Percentiles rank a stretch among this genome's conserved stretches.
Evolutionary conservation across 441 rosid species (phyloP).

Genomic region (Bruguiera hainesii): DNA sequence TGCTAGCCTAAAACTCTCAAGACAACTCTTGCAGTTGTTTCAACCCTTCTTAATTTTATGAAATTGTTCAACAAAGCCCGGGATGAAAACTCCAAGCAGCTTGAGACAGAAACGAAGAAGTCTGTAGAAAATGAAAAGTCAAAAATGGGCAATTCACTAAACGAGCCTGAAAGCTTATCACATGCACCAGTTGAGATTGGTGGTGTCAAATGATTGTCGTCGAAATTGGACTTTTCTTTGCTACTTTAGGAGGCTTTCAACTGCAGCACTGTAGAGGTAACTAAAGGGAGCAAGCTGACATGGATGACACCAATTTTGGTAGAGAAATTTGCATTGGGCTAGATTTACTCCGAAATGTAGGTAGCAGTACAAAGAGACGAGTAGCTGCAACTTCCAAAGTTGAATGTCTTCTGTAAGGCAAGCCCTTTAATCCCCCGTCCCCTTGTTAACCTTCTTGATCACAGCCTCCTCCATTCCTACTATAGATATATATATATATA

Average conservation of each 20-base stretch:
- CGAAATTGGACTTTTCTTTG: background rate
- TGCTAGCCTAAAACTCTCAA: background rate
- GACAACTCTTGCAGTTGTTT: constrained; percentile 50
- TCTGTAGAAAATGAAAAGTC: constrained; percentile 45
- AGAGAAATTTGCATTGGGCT: background rate
- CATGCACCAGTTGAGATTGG: constrained; percentile 21
- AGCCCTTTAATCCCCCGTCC: constrained; percentile 3
- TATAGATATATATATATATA: too few species aligned
- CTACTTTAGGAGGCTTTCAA: background rate
- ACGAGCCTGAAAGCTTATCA: constrained; percentile 28
- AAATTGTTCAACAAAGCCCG: constrained; percentile 77
- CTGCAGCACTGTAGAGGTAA: background rate
- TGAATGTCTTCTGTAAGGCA: constrained; percentile 13
- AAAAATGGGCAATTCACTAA: constrained; percentile 33
- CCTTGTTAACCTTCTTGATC: background rate
- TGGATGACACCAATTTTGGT: background rate
- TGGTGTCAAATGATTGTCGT: constrained; percentile 26
- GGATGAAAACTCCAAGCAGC: constrained; percentile 72
- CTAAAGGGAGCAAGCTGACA: background rate
- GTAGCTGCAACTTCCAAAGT: background rate
- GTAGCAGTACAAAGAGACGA: background rate
- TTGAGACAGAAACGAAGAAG: constrained; percentile 65
- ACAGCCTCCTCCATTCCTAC: too few species aligned
- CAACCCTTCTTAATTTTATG: constrained; percentile 72
- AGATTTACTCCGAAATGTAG: constrained; percentile 22